Evolutionary conservation across 495 filamentous ascomycete genomes (phyloP).

Genomic region (Hyaloscypha finlandica): DNA sequence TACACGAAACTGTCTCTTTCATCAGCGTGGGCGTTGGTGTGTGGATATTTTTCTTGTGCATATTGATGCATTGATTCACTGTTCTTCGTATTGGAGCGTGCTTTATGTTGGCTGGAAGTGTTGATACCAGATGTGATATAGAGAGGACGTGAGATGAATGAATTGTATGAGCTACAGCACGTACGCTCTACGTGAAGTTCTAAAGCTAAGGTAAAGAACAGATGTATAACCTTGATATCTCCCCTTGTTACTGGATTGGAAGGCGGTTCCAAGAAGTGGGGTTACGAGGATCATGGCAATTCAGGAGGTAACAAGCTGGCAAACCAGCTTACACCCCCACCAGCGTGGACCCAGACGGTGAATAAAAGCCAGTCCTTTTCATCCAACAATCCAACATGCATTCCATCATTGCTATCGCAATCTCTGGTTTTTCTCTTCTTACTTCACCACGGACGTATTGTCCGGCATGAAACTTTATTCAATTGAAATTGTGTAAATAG

Average conservation of each 20-base stretch:
- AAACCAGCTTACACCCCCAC: no score
- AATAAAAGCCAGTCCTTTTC: no score
- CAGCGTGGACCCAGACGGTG: no score
- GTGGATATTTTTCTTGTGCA: background rate
- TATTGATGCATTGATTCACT: background rate
- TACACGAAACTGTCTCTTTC: background rate
- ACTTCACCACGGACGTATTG: background rate
- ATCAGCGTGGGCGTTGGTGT: conserved; percentile 12
- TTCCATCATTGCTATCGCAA: no score
- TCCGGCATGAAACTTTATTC: background rate
- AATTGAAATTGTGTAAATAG: background rate
- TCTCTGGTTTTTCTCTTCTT: no score
- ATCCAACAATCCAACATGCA: no score
- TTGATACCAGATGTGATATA: conserved; percentile 6
- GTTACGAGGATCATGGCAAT: no score
- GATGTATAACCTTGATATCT: background rate
- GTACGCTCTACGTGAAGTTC: background rate
- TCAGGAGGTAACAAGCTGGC: no score
- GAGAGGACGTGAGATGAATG: background rate
- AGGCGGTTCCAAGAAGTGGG: background rate
- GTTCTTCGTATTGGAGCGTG: background rate
- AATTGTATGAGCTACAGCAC: background rate
- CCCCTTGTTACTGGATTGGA: background rate
- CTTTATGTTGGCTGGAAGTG: background rate
- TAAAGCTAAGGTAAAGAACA: no score